Evolutionary conservation across 2,329 filamentous ascomycete species (phyloP).

Genomic region (Botryotinia convoluta): DNA sequence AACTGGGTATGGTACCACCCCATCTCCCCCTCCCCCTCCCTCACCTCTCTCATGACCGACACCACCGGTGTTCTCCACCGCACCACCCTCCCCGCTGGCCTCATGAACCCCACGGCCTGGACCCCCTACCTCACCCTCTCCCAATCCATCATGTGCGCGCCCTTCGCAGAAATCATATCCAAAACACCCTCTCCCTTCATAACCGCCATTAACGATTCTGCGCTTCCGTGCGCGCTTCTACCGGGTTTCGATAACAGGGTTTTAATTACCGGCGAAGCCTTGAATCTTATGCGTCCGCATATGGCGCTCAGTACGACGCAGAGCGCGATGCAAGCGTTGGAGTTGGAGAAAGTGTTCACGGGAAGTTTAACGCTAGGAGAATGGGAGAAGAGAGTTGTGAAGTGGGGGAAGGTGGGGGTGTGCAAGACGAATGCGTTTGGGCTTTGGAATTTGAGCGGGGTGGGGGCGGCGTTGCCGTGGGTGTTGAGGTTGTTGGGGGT

Average conservation of each 20-base stretch:
- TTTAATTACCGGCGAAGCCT: constrained; percentile 43
- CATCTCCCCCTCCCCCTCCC: constrained; percentile 25
- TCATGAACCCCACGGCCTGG: constrained; percentile 25
- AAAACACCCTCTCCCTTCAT: constrained; percentile 44
- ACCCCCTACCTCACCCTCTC: constrained; percentile 22
- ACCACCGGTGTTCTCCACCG: constrained; percentile 32
- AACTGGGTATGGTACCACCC: constrained; percentile 50
- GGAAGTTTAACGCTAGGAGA: constrained; percentile 21
- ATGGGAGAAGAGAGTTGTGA: constrained; percentile 21
- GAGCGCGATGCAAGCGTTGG: constrained; percentile 36
- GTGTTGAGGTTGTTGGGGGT: background rate
- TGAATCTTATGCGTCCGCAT: constrained; percentile 46
- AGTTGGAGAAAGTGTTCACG: constrained; percentile 23
- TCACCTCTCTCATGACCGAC: constrained; percentile 38
- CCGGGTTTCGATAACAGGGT: constrained; percentile 42
- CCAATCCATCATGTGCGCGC: constrained; percentile 19
- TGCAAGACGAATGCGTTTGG: constrained; percentile 20
- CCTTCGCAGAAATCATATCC: constrained; percentile 40
- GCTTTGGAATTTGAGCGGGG: constrained; percentile 1
- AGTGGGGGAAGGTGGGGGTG: constrained; percentile 13
- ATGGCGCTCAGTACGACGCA: constrained; percentile 46
- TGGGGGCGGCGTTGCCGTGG: background rate
- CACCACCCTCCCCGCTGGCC: constrained; percentile 27
- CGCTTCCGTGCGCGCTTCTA: constrained; percentile 39
- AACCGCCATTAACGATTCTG: constrained; percentile 43